phyloP scores from a whole-genome alignment of 2,329 filamentous ascomycete genomes.

The Pseudogymnoascus sp. region DNA sequence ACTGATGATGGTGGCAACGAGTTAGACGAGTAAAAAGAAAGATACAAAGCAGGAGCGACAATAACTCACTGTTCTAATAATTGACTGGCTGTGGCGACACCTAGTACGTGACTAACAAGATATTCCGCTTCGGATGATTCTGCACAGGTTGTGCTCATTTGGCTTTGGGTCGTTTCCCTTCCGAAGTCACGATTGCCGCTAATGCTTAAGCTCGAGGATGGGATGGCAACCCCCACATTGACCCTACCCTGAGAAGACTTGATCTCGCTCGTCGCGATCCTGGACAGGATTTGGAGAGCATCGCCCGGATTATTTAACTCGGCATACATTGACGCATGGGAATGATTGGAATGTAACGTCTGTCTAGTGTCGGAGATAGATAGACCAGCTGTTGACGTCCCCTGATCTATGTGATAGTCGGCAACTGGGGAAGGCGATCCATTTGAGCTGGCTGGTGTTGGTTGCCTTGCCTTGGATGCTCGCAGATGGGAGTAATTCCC shows the following conservation, averaged over 20 bases:
- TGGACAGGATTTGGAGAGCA: slow-evolving; percentile 11
- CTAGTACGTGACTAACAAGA: not conserved
- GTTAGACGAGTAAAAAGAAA: not conserved
- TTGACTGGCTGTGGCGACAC: not conserved
- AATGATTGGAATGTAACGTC: not conserved
- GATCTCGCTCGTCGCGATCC: not conserved
- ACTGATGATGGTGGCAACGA: not conserved
- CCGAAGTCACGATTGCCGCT: not conserved
- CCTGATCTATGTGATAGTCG: not conserved
- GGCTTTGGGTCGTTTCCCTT: not conserved
- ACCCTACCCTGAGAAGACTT: not conserved
- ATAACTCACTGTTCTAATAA: not conserved
- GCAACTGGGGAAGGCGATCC: not conserved
- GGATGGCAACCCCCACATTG: not conserved
- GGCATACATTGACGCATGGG: slow-evolving; percentile 6
- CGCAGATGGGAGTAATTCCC: slow-evolving; percentile 3
- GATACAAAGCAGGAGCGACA: not conserved
- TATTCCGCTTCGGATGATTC: not conserved
- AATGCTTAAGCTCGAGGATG: not conserved
- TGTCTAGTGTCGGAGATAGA: not conserved
- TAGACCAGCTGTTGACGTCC: not conserved
- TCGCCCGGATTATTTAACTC: slow-evolving; percentile 10
- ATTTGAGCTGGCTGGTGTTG: not conserved
- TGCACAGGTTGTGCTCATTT: not conserved
- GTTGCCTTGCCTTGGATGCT: not conserved